Percentiles rank a stretch among this genome's conserved stretches.
Conservation (phyloP, 23 red algal species). For the Gracilaria gracilis region DNA sequence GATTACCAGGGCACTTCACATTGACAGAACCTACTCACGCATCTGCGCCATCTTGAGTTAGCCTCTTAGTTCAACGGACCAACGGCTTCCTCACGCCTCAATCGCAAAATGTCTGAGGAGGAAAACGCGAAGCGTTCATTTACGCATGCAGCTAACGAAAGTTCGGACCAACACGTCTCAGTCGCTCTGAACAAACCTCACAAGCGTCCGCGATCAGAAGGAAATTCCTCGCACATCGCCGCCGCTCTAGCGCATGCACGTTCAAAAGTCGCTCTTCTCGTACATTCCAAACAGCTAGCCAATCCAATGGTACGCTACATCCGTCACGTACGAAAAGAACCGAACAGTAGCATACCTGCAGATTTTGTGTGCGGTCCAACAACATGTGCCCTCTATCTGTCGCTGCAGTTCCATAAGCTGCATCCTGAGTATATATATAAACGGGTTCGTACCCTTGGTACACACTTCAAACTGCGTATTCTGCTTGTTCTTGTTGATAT, state of each 20-base stretch:
- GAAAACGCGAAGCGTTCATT: not conserved
- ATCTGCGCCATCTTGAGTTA: too few relatives aligned
- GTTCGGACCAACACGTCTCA: too few relatives aligned
- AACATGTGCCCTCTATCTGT: conserved; percentile 86
- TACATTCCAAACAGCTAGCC: too few relatives aligned
- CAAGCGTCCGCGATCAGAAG: conserved; percentile 9
- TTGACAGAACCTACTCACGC: too few relatives aligned
- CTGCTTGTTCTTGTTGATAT: conserved; percentile 83
- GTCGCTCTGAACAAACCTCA: not conserved
- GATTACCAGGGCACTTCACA: too few relatives aligned
- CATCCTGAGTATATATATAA: conserved; percentile 81
- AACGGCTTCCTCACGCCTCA: not conserved
- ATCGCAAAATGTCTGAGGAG: not conserved
- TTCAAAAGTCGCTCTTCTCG: conserved; percentile 68
- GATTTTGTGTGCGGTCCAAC: conserved; percentile 80
- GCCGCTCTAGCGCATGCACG: conserved; percentile 59
- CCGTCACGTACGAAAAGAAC: conserved; percentile 70
- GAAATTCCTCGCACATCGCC: conserved; percentile 3
- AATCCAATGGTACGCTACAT: too few relatives aligned
- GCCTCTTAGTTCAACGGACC: not conserved
- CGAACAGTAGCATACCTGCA: conserved; percentile 30
- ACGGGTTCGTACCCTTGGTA: conserved; percentile 66
- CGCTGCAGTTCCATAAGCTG: conserved; percentile 79
- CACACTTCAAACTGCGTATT: conserved; percentile 69
- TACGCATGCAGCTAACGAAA: not conserved